Conservation (phyloP, 2,329 filamentous ascomycete genomes). For the Phialocephala sp. region DNA sequence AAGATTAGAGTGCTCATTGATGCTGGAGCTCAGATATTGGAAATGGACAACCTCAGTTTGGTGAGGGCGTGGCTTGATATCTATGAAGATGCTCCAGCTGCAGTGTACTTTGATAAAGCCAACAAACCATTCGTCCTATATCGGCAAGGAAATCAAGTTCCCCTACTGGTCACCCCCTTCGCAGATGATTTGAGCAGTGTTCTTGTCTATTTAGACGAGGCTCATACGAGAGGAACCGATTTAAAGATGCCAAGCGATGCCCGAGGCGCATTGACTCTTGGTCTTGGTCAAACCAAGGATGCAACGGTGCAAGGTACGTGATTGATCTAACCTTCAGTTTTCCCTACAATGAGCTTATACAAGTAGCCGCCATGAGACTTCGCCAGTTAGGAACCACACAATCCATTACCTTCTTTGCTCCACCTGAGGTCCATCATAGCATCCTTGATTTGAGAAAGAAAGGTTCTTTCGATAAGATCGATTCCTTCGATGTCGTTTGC, state of each 20-base stretch:
- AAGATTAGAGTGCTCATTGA: slow-evolving; percentile 64
- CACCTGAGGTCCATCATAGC: slow-evolving; percentile 48
- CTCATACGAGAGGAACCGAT: slow-evolving; percentile 38
- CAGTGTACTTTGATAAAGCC: slow-evolving; percentile 29
- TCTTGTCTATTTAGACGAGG: slow-evolving; percentile 39
- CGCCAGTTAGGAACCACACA: slow-evolving; percentile 58
- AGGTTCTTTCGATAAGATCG: slow-evolving; percentile 8
- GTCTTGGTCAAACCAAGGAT: slow-evolving; percentile 37
- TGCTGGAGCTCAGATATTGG: slow-evolving; percentile 67
- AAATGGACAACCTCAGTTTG: slow-evolving; percentile 55
- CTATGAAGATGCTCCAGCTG: slow-evolving; percentile 20
- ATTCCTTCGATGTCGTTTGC: slow-evolving; percentile 54
- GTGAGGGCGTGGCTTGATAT: slow-evolving; percentile 35
- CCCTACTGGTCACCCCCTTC: slow-evolving; percentile 33
- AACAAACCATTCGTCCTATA: slow-evolving; percentile 31
- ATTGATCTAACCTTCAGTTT: background rate
- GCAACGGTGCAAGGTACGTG: slow-evolving; percentile 57
- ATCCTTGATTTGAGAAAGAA: slow-evolving; percentile 56
- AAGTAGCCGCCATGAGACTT: slow-evolving; percentile 67
- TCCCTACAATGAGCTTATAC: background rate
- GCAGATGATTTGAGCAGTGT: slow-evolving; percentile 32
- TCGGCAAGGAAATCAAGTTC: slow-evolving; percentile 26
- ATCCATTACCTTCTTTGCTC: slow-evolving; percentile 39
- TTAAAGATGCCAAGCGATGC: slow-evolving; percentile 31
- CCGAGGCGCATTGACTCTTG: slow-evolving; percentile 35